Evolutionary conservation across 495 filamentous ascomycete species (phyloP), one percentile per base, ranked within the genome.

Genomic region (Penicillium nucicola): DNA sequence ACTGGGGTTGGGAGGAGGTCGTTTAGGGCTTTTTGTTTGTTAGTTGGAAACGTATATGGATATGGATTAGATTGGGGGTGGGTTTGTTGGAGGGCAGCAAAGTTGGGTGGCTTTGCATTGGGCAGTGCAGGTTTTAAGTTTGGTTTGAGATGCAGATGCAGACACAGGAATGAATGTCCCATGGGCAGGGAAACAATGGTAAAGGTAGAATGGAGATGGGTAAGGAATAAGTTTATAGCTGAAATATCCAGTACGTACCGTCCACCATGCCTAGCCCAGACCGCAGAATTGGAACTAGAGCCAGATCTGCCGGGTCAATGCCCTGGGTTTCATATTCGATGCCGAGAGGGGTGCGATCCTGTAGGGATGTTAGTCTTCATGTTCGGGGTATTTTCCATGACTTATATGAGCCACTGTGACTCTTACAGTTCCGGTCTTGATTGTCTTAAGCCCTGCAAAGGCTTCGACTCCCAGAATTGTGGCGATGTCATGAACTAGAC

Each of bases 191-290:
- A 14, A 47, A 14, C 14, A 31, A 35, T 5, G 31, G 20, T 12
- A 14, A 31, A 28, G 28, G 11, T 28, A 28, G 19, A 30, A 38
- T 45, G 25, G 7, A 28, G 0, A 18, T 5, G 6, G 23, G 14
- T 23, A 17, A 14, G 10, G 11, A 15, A 36, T 3, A 38, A 8
- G 9, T 11, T 9, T 23, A 22, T 3, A n/a, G 35, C 20, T 23
- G 36, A 14, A 13, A 48, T 1, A 34, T 15, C 34, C 19, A 31
- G 20, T 13, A 58, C 37, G 40, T 43, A 86, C 87, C 82, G 53
- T 95, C 89, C 12, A 95, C 78, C 92, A 97, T 96, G 50, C 82
- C 87, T 28, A 96, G 67, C 9, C 92, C 92, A 4, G 90, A 95
- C 11, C 92, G 82, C 20, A 97, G 81, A 66, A 97, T 93, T 11